phyloP scores from a whole-genome alignment of 1,284 basidiomycete species.

The Sanghuangporus weigelae region DNA sequence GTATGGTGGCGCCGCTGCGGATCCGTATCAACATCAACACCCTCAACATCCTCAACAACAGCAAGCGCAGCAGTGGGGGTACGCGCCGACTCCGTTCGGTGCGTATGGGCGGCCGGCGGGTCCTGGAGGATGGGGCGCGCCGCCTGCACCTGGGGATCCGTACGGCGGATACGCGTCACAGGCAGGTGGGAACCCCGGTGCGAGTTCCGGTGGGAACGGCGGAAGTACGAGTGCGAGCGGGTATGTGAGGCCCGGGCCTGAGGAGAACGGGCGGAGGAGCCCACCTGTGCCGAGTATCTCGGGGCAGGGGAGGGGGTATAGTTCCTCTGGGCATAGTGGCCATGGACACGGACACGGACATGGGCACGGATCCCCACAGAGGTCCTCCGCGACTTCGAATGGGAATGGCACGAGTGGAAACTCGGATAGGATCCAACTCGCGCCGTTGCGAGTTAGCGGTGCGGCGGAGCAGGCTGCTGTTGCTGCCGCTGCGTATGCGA shows the following conservation, averaged over 20 bases:
- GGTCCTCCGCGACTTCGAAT: background rate
- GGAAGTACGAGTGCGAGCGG: background rate
- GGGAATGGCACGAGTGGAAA: background rate
- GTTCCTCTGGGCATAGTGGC: background rate
- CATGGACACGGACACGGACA: background rate
- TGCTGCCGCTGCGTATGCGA: background rate
- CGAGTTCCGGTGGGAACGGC: too few relatives aligned
- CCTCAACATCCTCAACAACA: slow-evolving; percentile 13
- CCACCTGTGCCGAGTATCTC: slow-evolving; percentile 17
- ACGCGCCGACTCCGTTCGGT: slow-evolving; percentile 13
- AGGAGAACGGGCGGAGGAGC: slow-evolving; percentile 8
- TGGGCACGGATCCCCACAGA: background rate
- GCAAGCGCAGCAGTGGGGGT: background rate
- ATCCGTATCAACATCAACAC: slow-evolving; percentile 14
- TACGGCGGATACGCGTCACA: background rate
- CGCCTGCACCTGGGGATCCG: background rate
- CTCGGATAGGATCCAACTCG: slow-evolving; percentile 49
- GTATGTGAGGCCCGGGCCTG: slow-evolving; percentile 13
- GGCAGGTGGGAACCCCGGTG: background rate
- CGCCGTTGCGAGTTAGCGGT: slow-evolving; percentile 36
- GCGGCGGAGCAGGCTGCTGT: slow-evolving; percentile 20
- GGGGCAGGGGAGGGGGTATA: slow-evolving; percentile 1
- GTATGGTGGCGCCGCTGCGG: slow-evolving; percentile 4
- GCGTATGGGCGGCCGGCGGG: background rate
- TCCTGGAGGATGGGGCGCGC: background rate